Conservation (phyloP, 176 grass and related monocot genomes). For the Lolium multiflorum region DNA sequence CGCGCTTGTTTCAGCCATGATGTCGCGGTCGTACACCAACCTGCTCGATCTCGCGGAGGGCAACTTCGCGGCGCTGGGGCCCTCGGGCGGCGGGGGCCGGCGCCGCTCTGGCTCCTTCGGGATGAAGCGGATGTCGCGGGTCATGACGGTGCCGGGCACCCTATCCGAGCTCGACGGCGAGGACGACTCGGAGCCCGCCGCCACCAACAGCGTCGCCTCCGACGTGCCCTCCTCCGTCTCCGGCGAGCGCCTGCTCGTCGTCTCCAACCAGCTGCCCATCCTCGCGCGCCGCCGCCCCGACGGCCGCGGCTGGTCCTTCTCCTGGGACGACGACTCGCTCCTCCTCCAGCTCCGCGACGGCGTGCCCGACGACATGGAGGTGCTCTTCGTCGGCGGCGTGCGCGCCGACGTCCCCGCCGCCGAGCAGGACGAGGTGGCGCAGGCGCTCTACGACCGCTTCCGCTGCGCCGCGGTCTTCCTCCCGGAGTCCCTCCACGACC, state of each 20-base stretch:
- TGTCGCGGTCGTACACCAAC: constrained; percentile 95
- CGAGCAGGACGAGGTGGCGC: constrained; percentile 95
- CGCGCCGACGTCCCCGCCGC: constrained; percentile 65
- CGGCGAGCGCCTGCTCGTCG: constrained; percentile 77
- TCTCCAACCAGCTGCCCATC: constrained; percentile 86
- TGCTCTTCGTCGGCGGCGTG: constrained; percentile 87
- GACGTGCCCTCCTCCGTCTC: constrained; percentile 78
- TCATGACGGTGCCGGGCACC: constrained; percentile 94
- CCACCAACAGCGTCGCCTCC: constrained; percentile 75
- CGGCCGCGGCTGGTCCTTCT: constrained; percentile 80
- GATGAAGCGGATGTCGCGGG: constrained; percentile 80
- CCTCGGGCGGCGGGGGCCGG: constrained; percentile 45
- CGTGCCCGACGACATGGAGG: constrained; percentile 92
- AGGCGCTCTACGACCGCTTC: constrained; percentile 79
- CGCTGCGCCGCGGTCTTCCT: constrained; percentile 87
- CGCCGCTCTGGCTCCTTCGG: constrained; percentile 58
- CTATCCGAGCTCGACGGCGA: constrained; percentile 89
- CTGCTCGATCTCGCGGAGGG: constrained; percentile 90
- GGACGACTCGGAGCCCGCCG: constrained; percentile 60
- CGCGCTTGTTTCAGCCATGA: constrained; percentile 67
- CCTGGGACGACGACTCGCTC: constrained; percentile 95
- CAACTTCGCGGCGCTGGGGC: constrained; percentile 81
- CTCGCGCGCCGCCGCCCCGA: constrained; percentile 76
- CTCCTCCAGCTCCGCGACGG: constrained; percentile 91
- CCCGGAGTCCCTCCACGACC: constrained; percentile 66